Conservation (phyloP, 225 moss, liverwort and hornwort genomes). For the Thuidium tamariscinum region DNA sequence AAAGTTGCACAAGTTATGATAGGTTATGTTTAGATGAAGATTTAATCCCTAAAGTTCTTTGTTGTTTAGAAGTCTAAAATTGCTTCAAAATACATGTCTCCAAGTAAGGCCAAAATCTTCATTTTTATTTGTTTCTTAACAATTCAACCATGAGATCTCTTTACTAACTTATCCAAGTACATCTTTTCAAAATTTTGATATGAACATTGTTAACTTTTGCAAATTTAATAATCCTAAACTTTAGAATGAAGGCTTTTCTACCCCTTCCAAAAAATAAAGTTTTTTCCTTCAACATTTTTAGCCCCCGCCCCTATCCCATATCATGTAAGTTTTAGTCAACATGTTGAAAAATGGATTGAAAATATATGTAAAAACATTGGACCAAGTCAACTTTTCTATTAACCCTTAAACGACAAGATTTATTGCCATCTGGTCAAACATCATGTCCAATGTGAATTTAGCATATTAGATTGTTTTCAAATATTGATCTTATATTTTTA, state of each 20-base stretch:
- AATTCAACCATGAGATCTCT: accelerated
- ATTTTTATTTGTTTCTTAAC: neutral
- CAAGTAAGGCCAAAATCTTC: accelerated
- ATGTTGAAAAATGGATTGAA: neutral
- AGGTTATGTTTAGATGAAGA: no score
- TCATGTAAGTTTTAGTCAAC: neutral
- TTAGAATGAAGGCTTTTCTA: neutral
- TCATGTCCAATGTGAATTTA: no score
- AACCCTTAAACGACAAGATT: no score
- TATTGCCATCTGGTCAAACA: no score
- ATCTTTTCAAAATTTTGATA: accelerated
- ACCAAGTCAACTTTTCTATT: accelerated
- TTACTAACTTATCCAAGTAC: neutral
- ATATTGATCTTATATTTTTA: no score
- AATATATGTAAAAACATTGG: neutral
- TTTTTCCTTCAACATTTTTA: neutral
- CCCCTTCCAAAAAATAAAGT: neutral
- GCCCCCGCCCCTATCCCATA: accelerated
- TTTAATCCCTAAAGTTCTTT: neutral
- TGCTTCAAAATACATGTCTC: neutral
- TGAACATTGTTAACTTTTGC: accelerated
- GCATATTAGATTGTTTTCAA: no score
- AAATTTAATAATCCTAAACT: neutral
- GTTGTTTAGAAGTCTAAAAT: neutral
- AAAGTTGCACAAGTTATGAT: neutral